Base-by-base conservation (phyloP, 352 stramenopile genomes). In the Globisporangium carolinianum region DNA sequence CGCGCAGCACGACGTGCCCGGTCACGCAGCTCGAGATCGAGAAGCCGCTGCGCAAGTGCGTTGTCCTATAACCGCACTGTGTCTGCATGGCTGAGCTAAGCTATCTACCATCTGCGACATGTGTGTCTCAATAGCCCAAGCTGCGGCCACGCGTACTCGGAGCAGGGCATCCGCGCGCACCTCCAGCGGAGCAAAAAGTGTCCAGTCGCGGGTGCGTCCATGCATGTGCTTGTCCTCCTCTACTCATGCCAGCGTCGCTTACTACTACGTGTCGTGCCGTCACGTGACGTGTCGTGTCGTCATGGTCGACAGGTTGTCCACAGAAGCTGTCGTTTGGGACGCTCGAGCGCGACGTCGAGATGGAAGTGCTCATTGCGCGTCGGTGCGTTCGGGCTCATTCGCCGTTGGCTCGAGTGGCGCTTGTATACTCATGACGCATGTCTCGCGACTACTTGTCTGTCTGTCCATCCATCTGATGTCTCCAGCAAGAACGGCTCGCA, bases 301-400 rank as follows among this genome's bases (percentile, higher is more conserved):
- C 11, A 35, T 18, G 0, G 39, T 18, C 3, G 11, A 43, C 14
- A 94, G 85, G 85, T 11, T 94, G 85, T 48, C 83, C 75, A 5
- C 72, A 91, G 24, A 75, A 78, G 47, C 55, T 94, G 39, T 55
- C 63, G 15, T 68, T 87, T 49, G 65, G 67, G 17, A 76, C 63
- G 14, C 72, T 94, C 43, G 85, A 94, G 63, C 85, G 83, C 47
- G 79, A 94, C 47, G 81, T 94, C 47, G 83, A 93, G 66, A 94
- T 94, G 81, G 85, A 94, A 57, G 78, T 94, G 18, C 75, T 91
- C 47, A 76, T 91, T 62, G 74, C 60, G n/a, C 70, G 74, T 50
- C 71, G 63, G 79, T 89, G 62, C 46, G 59, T 63, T 43, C 24
- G 24, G 24, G 24, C 24, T 32, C 24, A 32, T 32, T 32, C 24